Evolutionary conservation across 176 grass and related monocot species (phyloP), one percentile per base, ranked within the genome.

Genomic region (Musa troglodytarum): DNA sequence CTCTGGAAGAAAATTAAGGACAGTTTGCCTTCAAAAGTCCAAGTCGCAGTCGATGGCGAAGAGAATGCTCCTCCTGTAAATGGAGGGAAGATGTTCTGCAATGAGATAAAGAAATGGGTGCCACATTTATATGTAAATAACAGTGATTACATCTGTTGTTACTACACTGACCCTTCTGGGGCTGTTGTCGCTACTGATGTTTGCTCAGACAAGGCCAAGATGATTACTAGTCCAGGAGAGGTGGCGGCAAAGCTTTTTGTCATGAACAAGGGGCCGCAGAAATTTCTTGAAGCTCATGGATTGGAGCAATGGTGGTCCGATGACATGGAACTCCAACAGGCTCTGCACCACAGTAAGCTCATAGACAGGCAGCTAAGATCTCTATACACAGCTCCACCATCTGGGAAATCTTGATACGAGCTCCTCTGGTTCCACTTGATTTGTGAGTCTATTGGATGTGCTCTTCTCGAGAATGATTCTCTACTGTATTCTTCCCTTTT

Each of bases 251-350:
- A 79, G 87, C 66, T 96, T 1, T 90, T 86, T 74, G 70, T 92
- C 67, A 89, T 84, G 53, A 78, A 85, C 3, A 83, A 86, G 79
- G 87, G 92, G 1, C 86, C 85, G 53, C 81, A 78, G 54, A 96
- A 84, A 26, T 88, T 96, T 72, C 85, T 92, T 69, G 87, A 92
- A 72, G 93, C 93, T 66, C 93, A 96, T 81, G 89, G 93, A 8
- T 68, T 96, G 87, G 77, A 96, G 79, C 93, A 90, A 55, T 96
- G 93, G 93, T 92, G 93, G 89, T 86, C 81, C 0, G 84, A 89
- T 50, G 89, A 92, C 73, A 86, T 82, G 16, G 93, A 96, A 71
- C 87, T 96, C 43, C 65, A 96, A 24, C 51, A 81, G 52, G 87
- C 87, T 16, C 71, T 90, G 15, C 65, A 89, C 20, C 81, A 92